Base-by-base conservation (phyloP, 441 rosid species). In the Pelargonium cotyledonis region DNA sequence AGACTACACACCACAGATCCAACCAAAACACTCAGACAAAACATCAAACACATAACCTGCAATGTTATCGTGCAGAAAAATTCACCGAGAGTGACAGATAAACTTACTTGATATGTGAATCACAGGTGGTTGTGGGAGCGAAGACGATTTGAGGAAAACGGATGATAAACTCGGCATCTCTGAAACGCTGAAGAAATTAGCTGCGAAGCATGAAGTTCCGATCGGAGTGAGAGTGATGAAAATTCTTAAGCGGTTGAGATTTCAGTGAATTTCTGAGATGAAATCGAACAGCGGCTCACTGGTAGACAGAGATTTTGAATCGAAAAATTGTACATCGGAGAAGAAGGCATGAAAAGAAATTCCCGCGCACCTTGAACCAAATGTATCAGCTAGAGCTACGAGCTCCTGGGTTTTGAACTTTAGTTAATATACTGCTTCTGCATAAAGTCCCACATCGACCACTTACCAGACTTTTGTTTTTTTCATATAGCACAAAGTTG, bases 101-200 rank as follows among this genome's bases (percentile, higher is more conserved):
- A 55, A 41, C 65, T 76, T 72, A 93, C 98, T 76, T 68, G 95
- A 88, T 71, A 93, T 77, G 69, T 65, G 82, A 53, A 79, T 68
- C 10, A 64, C 62, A 2, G 87, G 75, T 69, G 81, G 71, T 75
- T 70, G 77, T 10, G 65, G 46, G n/a, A 58, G 64, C 3, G 73
- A 69, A 72, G 79, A 76, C 62, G 76, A 70, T 72, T 73, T 72
- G 76, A 93, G 84, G 62, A 79, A 76, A 63, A 87, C 78, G 2
- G 95, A 91, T 21, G 89, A 72, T 62, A n/a, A n/a, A 79, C 80
- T 8, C 93, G 86, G 74, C 96, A 91, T 83, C 98, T 77, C 77
- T 84, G 95, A 73, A 88, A 82, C 53, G 96, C 89, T 8, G 78
- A 71, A 12, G 86, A 88, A 75, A 89, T 80, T 62, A 88, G 76